Evolutionary conservation across 495 filamentous ascomycete genomes (phyloP), one percentile per base, ranked within the genome.

Genomic region (Cudoniella acicularis): DNA sequence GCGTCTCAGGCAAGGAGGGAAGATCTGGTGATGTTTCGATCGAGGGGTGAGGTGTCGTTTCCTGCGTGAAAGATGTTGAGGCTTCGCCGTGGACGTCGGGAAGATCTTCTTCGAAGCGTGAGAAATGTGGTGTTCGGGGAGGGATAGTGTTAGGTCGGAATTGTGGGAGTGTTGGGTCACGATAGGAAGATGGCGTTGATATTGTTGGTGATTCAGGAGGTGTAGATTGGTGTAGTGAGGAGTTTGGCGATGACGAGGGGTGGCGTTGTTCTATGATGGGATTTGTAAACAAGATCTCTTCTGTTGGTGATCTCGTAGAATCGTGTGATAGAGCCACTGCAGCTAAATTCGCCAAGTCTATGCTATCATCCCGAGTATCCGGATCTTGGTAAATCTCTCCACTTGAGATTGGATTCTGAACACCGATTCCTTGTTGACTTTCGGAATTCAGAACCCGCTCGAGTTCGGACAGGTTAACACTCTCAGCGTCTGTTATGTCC

Each of bases 121-220:
- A 50, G 48, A 50, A 25, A 20, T 41, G 51, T 11, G 51, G 36
- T 17, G 51, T 3, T 6, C 8, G 16, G 17, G 23, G 9, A 10
- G 51, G 36, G 2, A 20, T 2, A 8, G 61, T 50, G 47, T 84
- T 81, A 3, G 84, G 86, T 40, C 86, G 79, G 68, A 87, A 83
- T 63, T 90, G 88, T 10, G 87, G 88, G 54, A 90, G 77, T 13
- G 87, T 90, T 10, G 86, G 88, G 64, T 90, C 87, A 40, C 77
- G 76, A 48, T 76, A 69, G 13, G 36, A 11, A 48, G 45, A 18
- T 20, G 45, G 8, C 8, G 45, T 20, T 16, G 36, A 41, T 41
- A 9, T n/a, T 21, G 17, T n/a, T 3, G 48, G 48, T 13, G 10
- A 2, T 3, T 23, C 3, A 24, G 10, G 21, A 8, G 6, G 8